Evolutionary conservation across 768 basidiomycete species (phyloP), one percentile per base, ranked within the genome.

Genomic region (Boletus rex-veris): DNA sequence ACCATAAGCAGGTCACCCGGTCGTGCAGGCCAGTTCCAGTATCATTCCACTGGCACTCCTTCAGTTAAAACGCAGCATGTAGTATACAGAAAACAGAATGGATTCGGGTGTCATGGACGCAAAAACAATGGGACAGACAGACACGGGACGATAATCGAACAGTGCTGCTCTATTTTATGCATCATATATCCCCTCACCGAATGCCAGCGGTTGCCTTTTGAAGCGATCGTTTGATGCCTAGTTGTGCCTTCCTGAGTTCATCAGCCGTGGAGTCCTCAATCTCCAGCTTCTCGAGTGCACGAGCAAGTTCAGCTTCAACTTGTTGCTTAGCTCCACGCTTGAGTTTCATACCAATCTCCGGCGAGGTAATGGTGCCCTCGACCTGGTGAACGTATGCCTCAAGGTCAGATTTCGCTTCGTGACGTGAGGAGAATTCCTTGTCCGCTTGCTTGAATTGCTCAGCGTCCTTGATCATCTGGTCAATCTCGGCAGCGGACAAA

Each of bases 381-480:
- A 98, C 93, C 73, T 93, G 90, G 79, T 96, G 92, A 68, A 99
- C 82, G 78, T 98, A 98, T 36, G 92, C 86, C 79, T 99, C 97
- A 57, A 98, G 88, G 74, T 98, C 95, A 45, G 94, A 91, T 75
- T 95, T 97, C 59, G 97, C 94, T 76, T 98, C 95, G 72, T 99
- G 97, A 61, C 90, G 90, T 52, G 95, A 88, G 58, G 92, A 91
- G 84, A 96, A 98, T 73, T 98, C 97, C 80, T 94, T 97, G 82
- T 93, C 90, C 26, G 89, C 92, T 71, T 85, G 83, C 81, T 94
- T 95, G 84, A 83, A 97, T 74, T 94, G 92, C 74, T 98, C 96
- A 50, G 97, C 67, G 69, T 98, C 96, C 81, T 95, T 94, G 81
- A 98, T 97, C 97, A 98, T 98, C 77, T 98, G 95, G 68, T 98